phyloP scores from a whole-genome alignment of 768 basidiomycete genomes.

The Boletus edulis region DNA sequence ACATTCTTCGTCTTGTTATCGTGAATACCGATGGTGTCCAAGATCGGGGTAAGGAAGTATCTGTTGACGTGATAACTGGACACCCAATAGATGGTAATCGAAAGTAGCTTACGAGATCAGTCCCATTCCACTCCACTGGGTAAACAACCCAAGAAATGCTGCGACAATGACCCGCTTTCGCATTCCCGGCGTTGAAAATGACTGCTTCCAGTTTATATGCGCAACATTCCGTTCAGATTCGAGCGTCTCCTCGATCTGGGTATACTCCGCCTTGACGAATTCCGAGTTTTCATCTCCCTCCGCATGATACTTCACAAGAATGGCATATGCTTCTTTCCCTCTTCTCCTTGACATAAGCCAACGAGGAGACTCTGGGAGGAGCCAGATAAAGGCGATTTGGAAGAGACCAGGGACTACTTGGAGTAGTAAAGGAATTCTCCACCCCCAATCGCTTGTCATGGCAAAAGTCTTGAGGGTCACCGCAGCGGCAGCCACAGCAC shows the following conservation, averaged over 20 bases:
- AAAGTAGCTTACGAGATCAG: slow-evolving; percentile 1
- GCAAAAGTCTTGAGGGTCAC: slow-evolving; percentile 61
- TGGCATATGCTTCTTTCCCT: slow-evolving; percentile 42
- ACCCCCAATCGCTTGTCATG: slow-evolving; percentile 58
- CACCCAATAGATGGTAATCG: fast-evolving
- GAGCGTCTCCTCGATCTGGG: slow-evolving; percentile 54
- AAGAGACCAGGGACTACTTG: slow-evolving; percentile 53
- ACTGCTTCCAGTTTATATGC: not conserved
- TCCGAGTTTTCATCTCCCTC: slow-evolving; percentile 51
- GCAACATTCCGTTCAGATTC: slow-evolving; percentile 24
- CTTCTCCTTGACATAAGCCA: slow-evolving; percentile 63
- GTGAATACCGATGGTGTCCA: slow-evolving; percentile 21
- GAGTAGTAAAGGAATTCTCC: slow-evolving; percentile 65
- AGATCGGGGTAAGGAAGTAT: slow-evolving; percentile 6
- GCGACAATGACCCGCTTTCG: slow-evolving; percentile 12
- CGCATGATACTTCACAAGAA: slow-evolving; percentile 58
- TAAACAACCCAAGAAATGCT: slow-evolving; percentile 13
- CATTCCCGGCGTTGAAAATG: slow-evolving; percentile 14
- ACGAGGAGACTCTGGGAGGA: slow-evolving; percentile 63
- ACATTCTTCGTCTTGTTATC: slow-evolving; percentile 17
- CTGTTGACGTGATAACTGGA: slow-evolving; percentile 1
- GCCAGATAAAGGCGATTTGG: slow-evolving; percentile 54
- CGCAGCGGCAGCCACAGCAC: slow-evolving; percentile 42
- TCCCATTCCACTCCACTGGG: slow-evolving; percentile 14
- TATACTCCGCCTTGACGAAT: slow-evolving; percentile 57